These are phyloP conservation scores for Phytophthora podocarpi DNA, from an alignment of 352 stramenopile genomes.

Conservation along the genomic window DNA sequence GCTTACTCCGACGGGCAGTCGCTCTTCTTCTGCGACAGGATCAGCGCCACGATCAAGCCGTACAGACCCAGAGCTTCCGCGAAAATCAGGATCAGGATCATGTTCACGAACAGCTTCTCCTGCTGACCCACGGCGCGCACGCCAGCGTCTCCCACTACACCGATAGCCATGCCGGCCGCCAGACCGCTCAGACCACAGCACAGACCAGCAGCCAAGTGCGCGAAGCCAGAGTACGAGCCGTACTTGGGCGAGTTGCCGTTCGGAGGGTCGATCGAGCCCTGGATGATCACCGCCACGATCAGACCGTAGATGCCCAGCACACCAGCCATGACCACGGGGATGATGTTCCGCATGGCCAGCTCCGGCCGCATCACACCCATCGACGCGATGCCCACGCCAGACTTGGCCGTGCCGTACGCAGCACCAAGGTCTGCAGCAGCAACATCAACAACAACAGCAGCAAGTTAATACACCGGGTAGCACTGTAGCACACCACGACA, in stretches of 20 bases:
- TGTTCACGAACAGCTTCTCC: conserved; percentile 98
- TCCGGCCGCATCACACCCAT: conserved; percentile 97
- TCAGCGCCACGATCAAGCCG: conserved; percentile 96
- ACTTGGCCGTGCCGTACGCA: conserved; percentile 97
- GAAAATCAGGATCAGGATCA: conserved; percentile 99
- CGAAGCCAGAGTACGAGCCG: conserved; percentile 94
- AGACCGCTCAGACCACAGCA: conserved; percentile 94
- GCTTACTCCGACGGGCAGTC: conserved; percentile 51
- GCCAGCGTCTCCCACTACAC: conserved; percentile 96
- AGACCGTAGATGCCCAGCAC: conserved; percentile 97
- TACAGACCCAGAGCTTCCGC: conserved; percentile 97
- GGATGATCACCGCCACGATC: conserved; percentile 95
- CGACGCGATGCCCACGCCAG: conserved; percentile 96
- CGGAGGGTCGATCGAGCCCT: conserved; percentile 89
- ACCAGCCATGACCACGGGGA: conserved; percentile 99
- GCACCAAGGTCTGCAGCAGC: conserved; percentile 90
- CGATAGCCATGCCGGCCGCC: conserved; percentile 95
- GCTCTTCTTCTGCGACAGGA: conserved; percentile 86
- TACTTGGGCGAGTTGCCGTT: conserved; percentile 79
- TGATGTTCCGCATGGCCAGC: conserved; percentile 98
- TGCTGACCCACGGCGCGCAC: conserved; percentile 97
- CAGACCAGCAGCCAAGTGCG: conserved; percentile 93
- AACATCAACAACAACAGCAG: conserved; percentile 6
- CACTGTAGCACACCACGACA: not conserved
- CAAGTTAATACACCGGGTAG: not conserved